Evolutionary conservation across 257 asterid species (phyloP).

Genomic region (Solanum lycopersicoides): DNA sequence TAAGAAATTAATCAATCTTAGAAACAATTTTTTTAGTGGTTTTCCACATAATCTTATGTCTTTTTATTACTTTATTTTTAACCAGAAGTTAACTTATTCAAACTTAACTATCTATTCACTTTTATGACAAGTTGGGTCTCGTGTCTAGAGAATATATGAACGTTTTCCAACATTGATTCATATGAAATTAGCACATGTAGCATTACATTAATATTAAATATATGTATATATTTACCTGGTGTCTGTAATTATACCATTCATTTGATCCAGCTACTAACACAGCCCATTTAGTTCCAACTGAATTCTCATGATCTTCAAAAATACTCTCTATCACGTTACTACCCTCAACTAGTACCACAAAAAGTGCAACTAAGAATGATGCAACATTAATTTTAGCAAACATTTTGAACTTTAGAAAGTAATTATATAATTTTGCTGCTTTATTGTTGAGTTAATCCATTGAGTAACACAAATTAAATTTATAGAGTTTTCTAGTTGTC

Average conservation of each 20-base stretch:
- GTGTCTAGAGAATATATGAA: neutral
- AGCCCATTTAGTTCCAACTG: constrained; percentile 85
- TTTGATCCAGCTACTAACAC: constrained; percentile 76
- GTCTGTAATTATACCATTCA: constrained; percentile 88
- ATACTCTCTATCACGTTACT: constrained; percentile 32
- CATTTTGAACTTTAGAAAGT: constrained; percentile 9
- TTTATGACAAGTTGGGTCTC: neutral
- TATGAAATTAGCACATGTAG: neutral
- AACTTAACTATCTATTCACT: neutral
- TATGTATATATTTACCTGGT: constrained; percentile 48
- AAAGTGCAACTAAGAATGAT: constrained; percentile 31
- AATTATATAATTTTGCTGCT: neutral
- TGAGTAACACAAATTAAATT: neutral
- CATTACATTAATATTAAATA: neutral
- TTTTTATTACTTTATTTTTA: neutral
- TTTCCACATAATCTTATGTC: neutral
- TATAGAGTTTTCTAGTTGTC: neutral
- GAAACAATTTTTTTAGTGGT: neutral
- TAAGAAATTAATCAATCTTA: neutral
- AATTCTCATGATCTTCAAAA: constrained; percentile 26
- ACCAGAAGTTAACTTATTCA: neutral
- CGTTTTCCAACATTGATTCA: neutral
- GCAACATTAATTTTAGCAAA: constrained; percentile 31
- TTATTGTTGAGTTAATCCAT: neutral
- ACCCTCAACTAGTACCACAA: constrained; percentile 34